A percentile compares a stretch with the other conserved stretches of the same genome.
phyloP scores from a whole-genome alignment of 345 rosid genomes.

The Eucalyptus pauciflora region DNA sequence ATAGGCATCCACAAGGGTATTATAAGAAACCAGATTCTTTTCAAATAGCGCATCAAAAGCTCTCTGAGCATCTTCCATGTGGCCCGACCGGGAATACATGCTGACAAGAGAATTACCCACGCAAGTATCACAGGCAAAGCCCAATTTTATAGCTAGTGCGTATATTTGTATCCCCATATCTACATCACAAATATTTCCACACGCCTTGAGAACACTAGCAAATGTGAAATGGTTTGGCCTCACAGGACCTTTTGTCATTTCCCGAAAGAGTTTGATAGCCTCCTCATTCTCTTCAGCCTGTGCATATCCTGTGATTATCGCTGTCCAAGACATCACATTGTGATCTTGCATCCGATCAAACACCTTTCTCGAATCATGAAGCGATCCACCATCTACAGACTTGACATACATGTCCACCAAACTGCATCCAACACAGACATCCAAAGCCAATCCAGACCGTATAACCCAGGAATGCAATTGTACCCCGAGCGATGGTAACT shows the following conservation, averaged over 20 bases:
- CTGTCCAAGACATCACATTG: background rate
- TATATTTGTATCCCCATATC: background rate
- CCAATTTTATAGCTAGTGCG: background rate
- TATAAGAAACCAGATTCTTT: background rate
- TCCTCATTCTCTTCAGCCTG: background rate
- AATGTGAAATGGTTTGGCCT: constrained; percentile 61
- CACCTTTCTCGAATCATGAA: background rate
- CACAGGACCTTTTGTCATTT: constrained; percentile 37
- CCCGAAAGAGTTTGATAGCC: constrained; percentile 17
- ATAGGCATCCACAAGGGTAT: background rate
- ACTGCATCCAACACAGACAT: background rate
- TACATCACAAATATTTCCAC: constrained; percentile 15
- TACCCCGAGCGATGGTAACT: constrained; percentile 13
- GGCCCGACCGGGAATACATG: background rate
- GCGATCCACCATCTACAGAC: background rate
- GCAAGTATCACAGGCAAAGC: background rate
- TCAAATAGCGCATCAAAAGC: background rate
- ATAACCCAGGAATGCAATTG: background rate
- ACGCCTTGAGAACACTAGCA: constrained; percentile 54
- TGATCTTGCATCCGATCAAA: background rate
- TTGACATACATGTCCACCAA: background rate
- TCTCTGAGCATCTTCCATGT: background rate
- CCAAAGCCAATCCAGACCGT: background rate
- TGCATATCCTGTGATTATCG: background rate
- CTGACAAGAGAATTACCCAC: background rate